These are phyloP conservation scores for Trichosanthes cucumerina DNA, from an alignment of 306 rosid genomes.

Conservation along the genomic window DNA sequence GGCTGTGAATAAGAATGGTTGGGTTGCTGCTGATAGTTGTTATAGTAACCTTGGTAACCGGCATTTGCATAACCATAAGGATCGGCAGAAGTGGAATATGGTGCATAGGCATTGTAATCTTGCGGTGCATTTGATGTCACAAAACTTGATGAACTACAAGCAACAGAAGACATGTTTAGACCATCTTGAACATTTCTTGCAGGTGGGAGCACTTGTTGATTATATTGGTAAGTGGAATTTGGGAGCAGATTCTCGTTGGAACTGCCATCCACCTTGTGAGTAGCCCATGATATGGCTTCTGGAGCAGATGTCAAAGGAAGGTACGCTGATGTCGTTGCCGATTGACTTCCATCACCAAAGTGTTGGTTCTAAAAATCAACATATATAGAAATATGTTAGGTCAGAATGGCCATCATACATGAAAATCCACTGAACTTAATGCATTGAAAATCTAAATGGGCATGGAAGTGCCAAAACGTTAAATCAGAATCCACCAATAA, in stretches of 20 bases:
- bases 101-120: conserved; percentile 74
- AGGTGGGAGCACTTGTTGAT: conserved; percentile 56
- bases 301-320: conserved; percentile 42
- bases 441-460: neutral
- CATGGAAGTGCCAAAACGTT: neutral
- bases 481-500: neutral
- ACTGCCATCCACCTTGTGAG: conserved; percentile 31
- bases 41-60: conserved; percentile 76
- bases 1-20: conserved; percentile 83
- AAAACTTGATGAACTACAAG: conserved; percentile 79
- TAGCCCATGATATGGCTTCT: conserved; percentile 56
- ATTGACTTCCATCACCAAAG: conserved; percentile 42
- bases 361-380: conserved; percentile 41
- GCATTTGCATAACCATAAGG: conserved; percentile 85
- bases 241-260: conserved; percentile 45
- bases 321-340: conserved; percentile 38
- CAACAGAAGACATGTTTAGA: conserved; percentile 44
- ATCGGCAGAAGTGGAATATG: conserved; percentile 72
- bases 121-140: conserved; percentile 80
- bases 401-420: neutral
- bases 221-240: conserved; percentile 62
- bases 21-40: conserved; percentile 83
- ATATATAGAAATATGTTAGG: neutral
- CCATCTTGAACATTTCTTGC: conserved; percentile 56
- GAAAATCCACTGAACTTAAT: neutral